Evolutionary conservation across 805 yeast genomes (phyloP).

Genomic region (Barnettozyma sucrosica): DNA sequence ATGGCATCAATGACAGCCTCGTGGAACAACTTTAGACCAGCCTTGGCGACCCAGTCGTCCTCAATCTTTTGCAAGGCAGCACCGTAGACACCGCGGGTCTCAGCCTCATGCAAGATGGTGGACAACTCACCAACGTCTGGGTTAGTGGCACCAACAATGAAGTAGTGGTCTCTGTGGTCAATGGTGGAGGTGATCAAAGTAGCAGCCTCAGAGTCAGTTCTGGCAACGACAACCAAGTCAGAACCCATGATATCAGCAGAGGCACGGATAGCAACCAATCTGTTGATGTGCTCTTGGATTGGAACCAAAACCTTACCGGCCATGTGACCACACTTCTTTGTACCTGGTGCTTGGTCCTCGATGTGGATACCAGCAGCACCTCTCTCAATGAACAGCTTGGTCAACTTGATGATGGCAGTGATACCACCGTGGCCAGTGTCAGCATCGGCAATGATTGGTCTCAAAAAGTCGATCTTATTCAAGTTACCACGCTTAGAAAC

Average conservation of each 20-base stretch:
- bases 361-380: conserved; percentile 99
- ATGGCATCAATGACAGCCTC: conserved; percentile 88
- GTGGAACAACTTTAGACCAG: conserved; percentile 82
- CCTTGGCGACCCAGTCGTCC: conserved; percentile 73
- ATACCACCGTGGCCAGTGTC: conserved; percentile 99
- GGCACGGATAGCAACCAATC: conserved; percentile 89
- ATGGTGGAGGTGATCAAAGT: conserved; percentile 90
- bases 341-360: conserved; percentile 98
- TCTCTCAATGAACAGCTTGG: conserved; percentile 92
- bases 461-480: conserved; percentile 76
- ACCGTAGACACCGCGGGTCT: conserved; percentile 66
- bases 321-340: conserved; percentile 99
- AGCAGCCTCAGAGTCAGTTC: conserved; percentile 98
- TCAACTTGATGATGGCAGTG: conserved; percentile 91
- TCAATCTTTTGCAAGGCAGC: conserved; percentile 67
- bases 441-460: conserved; percentile 96
- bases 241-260: conserved; percentile 91
- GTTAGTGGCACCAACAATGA: conserved; percentile 86
- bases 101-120: conserved; percentile 77
- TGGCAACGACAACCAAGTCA: conserved; percentile 81
- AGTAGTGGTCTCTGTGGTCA: conserved; percentile 91
- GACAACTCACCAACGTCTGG: conserved; percentile 71
- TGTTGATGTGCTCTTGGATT: conserved; percentile 93
- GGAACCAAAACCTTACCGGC: conserved; percentile 98
- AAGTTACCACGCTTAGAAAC: conserved; percentile 62